Base-by-base conservation (phyloP, 768 basidiomycete species). In the Russula sp. region DNA sequence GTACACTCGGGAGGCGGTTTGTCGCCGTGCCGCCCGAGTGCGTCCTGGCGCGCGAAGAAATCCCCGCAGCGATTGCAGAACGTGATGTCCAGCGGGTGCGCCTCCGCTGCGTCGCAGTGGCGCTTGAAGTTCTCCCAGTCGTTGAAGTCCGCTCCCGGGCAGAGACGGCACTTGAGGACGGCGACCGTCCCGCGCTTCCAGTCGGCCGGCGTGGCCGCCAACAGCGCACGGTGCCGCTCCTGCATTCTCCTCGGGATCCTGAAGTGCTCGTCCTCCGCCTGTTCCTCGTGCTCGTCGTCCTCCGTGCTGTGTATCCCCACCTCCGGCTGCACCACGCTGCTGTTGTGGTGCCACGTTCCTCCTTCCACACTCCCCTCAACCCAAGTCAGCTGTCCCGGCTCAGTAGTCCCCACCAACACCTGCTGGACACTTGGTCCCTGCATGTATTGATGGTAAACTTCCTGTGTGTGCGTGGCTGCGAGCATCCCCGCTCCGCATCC, bases 31-130 rank as follows among this genome's bases (percentile, higher is more conserved):
- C 59, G 40, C 8, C 7, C 0, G 10, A 60, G 42, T 1, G 59
- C 32, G 20, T 60, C 59, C 0, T 0, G 3, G 32, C 50, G 59
- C 1, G 59, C 50, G 18, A 60, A 60, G 32, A 35, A 60, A 6
- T 60, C 59, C 1, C 59, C 52, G 22, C 51, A 60, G 13, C 2
- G 40, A 14, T n/a, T 18, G 27, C 59, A 60, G 44, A 54, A 60
- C 2, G 0, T 1, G 34, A 60, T 37, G 1, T n/a, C 22, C 0
- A 22, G 22, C 11, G 59, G 59, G 42, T 59, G 59, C 4, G 32
- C 34, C 51, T 59, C 59, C 20, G 20, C 2, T 0, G 14, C 5
- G 20, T 53, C 14, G 42, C 50, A 52, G 4, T 59, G 51, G 0
- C 42, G 11, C 32, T 18, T 59, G 20, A 52, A 59, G 5, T 35